These are phyloP conservation scores for Tetrahymena elliotti DNA, from an alignment of 73 alveolate genomes.

Conservation along the genomic window DNA sequence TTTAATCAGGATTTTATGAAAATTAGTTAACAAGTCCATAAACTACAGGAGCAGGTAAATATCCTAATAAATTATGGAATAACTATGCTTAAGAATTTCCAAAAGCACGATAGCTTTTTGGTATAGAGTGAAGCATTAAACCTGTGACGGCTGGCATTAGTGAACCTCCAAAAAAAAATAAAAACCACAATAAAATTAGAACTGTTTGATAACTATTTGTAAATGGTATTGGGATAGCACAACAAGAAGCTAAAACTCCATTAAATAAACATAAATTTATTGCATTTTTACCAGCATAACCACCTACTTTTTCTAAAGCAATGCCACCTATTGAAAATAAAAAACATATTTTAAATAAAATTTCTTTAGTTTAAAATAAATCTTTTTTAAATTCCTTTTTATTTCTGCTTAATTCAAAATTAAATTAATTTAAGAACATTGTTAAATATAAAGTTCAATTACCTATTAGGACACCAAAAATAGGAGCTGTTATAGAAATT, in stretches of 20 bases:
- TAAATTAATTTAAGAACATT: no score
- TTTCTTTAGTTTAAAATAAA: no score
- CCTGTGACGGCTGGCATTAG: slow-evolving; percentile 90
- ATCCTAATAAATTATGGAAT: slow-evolving; percentile 81
- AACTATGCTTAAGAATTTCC: slow-evolving; percentile 85
- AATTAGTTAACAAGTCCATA: slow-evolving; percentile 61
- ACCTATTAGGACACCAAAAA: slow-evolving; percentile 77
- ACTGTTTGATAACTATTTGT: slow-evolving; percentile 35
- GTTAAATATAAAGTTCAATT: no score
- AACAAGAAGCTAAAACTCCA: slow-evolving; percentile 54
- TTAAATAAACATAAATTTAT: slow-evolving; percentile 47
- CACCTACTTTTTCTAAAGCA: slow-evolving; percentile 60
- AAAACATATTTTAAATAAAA: no score
- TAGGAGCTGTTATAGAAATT: slow-evolving; percentile 80
- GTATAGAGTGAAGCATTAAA: slow-evolving; percentile 67
- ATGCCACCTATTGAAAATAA: neutral
- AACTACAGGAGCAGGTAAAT: slow-evolving; percentile 87
- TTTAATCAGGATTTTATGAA: neutral
- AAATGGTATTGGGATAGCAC: slow-evolving; percentile 65
- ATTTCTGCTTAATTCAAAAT: no score
- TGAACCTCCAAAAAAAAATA: slow-evolving; percentile 82
- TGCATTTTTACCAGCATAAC: slow-evolving; percentile 74
- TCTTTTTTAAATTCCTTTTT: no score
- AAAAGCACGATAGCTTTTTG: slow-evolving; percentile 64
- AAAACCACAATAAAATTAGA: slow-evolving; percentile 69